Base-by-base conservation (phyloP, 1,139 yeast species). In the Scheffersomyces titani region DNA sequence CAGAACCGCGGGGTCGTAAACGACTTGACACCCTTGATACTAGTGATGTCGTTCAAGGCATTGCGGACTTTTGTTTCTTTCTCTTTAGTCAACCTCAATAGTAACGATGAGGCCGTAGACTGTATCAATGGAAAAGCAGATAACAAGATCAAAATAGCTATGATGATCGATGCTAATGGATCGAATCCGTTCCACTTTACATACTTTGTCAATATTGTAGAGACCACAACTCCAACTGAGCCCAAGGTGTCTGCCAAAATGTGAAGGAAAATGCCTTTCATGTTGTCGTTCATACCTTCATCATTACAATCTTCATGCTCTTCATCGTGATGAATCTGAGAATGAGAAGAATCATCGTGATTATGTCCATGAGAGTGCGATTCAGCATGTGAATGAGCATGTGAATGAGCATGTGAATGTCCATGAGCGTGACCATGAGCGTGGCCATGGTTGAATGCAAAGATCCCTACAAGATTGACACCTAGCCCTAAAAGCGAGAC, bases 161-260 rank as follows among this genome's bases (percentile, higher is more conserved):
- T 94, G 64, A 92, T 81, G 3, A 96, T 79, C 1, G 98, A 93
- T 0, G 98, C 97, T 20, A 94, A 72, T 0, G 99, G 98, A 68
- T 94, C 99, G 68, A 91, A 90, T 0, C 90, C 90, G 49, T 83
- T 78, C 73, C 88, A 82, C 20, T 79, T 74, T 68, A 87, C 82
- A 18, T 82, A 59, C 57, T 85, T 85, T 21, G 90, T 86, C 48
- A 89, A 71, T 1, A 89, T 57, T 0, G 99, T 94, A 0, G 98
- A 92, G 0, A 91, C 73, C 13, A 96, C 94, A 22, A 96, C 99
- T 5, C 99, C 98, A 0, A 92, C 97, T 0, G 98, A 93, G 0
- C 99, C 99, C 44, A 96, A 77, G 0, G 99, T 94, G 66, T 94
- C 99, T 0, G 99, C 99, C 51, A 94, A 72, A 50, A 94, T 90